A percentile compares a stretch with the other conserved stretches of the same genome.
Conservation (phyloP, 2,329 filamentous ascomycete species). For the Metarhizium anisopliae region DNA sequence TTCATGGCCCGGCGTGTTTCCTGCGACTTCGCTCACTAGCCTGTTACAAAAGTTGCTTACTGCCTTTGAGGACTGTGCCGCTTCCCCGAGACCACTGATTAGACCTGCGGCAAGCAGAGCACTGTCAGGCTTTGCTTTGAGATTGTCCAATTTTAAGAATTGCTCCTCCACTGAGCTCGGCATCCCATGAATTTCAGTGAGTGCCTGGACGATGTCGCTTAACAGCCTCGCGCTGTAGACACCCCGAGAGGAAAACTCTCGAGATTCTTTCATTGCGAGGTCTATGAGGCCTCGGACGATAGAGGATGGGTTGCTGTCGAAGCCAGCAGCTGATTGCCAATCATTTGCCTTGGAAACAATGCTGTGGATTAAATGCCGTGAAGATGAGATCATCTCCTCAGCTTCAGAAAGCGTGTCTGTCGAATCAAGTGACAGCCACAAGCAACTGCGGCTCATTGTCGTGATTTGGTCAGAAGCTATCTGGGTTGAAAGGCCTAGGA, state of each 20-base stretch:
- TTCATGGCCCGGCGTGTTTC: slow-evolving; percentile 31
- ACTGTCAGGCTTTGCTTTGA: slow-evolving; percentile 38
- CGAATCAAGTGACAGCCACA: slow-evolving; percentile 36
- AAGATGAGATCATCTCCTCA: slow-evolving; percentile 33
- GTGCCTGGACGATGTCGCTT: slow-evolving; percentile 36
- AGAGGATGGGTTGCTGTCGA: slow-evolving; percentile 22
- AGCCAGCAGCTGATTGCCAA: slow-evolving; percentile 27
- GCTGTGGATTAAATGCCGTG: slow-evolving; percentile 27
- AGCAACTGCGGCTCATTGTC: slow-evolving; percentile 29
- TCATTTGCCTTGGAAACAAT: slow-evolving; percentile 22
- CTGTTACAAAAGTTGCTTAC: slow-evolving; percentile 49
- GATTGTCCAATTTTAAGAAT: slow-evolving; percentile 33
- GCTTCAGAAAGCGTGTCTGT: slow-evolving; percentile 27
- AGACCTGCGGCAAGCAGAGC: slow-evolving; percentile 40
- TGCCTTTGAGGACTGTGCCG: slow-evolving; percentile 36
- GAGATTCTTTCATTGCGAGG: slow-evolving; percentile 35
- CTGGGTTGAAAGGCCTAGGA: slow-evolving; percentile 41
- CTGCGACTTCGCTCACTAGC: slow-evolving; percentile 51
- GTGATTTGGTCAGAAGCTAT: slow-evolving; percentile 47
- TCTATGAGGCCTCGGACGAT: slow-evolving; percentile 33
- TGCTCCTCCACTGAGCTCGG: slow-evolving; percentile 36
- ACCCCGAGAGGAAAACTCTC: slow-evolving; percentile 30
- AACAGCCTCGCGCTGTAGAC: slow-evolving; percentile 46
- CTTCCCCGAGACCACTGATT: slow-evolving; percentile 42
- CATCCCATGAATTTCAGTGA: slow-evolving; percentile 39